Conservation (phyloP, 1,139 yeast species). For the Scheffersomyces lignicola region DNA sequence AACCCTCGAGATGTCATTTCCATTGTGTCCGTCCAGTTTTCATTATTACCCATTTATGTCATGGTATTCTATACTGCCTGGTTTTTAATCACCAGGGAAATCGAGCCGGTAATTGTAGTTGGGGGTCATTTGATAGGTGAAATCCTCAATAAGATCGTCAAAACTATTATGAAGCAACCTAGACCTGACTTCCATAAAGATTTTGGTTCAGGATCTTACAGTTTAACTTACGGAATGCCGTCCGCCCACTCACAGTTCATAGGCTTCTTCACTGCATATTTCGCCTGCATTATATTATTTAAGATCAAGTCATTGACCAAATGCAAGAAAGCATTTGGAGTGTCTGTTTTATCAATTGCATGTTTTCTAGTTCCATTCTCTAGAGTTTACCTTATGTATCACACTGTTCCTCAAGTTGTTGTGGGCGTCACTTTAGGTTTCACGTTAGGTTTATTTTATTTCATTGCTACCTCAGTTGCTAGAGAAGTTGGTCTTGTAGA, state of each 20-base stretch:
- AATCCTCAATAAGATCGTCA: constrained; percentile 65
- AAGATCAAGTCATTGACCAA: constrained; percentile 24
- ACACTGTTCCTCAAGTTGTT: constrained; percentile 67
- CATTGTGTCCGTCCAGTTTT: constrained; percentile 63
- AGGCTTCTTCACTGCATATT: constrained; percentile 78
- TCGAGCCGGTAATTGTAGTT: constrained; percentile 80
- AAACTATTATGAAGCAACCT: constrained; percentile 64
- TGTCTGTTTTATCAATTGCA: constrained; percentile 21
- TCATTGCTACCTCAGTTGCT: constrained; percentile 47
- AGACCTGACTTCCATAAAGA: constrained; percentile 67
- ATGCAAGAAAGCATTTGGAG: constrained; percentile 23
- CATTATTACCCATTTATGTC: constrained; percentile 80
- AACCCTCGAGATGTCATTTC: constrained; percentile 68
- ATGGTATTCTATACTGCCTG: constrained; percentile 81
- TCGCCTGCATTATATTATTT: constrained; percentile 41
- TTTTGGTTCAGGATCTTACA: constrained; percentile 47
- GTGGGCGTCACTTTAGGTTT: constrained; percentile 72
- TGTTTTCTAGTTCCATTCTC: constrained; percentile 64
- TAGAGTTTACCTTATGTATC: constrained; percentile 78
- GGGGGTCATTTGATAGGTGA: constrained; percentile 87
- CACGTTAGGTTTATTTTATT: constrained; percentile 59
- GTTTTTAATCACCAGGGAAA: constrained; percentile 79
- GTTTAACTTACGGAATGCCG: constrained; percentile 89
- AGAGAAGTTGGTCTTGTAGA: constrained; percentile 64
- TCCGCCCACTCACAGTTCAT: constrained; percentile 95